phyloP scores from a whole-genome alignment of 768 basidiomycete species.

The Kwoniella mangroviensis region DNA sequence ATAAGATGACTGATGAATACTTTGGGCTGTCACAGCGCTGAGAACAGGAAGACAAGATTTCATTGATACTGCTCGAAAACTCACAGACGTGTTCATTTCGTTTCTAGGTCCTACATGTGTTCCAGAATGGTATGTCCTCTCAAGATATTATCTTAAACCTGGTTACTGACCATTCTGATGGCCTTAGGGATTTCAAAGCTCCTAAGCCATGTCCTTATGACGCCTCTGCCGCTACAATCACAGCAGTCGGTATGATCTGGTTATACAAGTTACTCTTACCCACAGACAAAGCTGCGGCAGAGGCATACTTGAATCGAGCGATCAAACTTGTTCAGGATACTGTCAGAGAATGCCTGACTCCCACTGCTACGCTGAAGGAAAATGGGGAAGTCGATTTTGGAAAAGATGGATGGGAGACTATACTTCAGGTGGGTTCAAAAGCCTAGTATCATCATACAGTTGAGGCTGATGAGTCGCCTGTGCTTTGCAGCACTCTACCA shows the following conservation, averaged over 20 bases:
- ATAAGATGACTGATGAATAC: not conserved
- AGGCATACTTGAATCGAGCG: constrained; percentile 37
- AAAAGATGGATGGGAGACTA: constrained; percentile 48
- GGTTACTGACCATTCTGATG: not conserved
- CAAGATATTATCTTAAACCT: not conserved
- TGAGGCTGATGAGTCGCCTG: not conserved
- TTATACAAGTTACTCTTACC: constrained; percentile 36
- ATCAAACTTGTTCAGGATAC: constrained; percentile 41
- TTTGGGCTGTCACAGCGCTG: constrained; percentile 24
- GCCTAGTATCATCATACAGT: not conserved
- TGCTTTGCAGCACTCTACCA: constrained; percentile 41
- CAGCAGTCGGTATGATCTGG: constrained; percentile 43
- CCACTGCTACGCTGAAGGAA: constrained; percentile 27
- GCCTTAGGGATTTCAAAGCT: constrained; percentile 42
- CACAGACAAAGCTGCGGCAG: constrained; percentile 30
- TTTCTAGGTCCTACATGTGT: constrained; percentile 38
- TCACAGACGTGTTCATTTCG: constrained; percentile 42
- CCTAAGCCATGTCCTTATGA: constrained; percentile 48
- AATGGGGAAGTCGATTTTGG: constrained; percentile 42
- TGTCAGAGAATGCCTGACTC: constrained; percentile 35
- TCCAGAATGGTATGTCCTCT: constrained; percentile 43
- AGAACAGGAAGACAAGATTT: constrained; percentile 49
- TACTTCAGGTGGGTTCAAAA: constrained; percentile 33
- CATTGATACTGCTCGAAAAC: constrained; percentile 32
- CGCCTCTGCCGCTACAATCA: constrained; percentile 44